These are phyloP conservation scores for Venturia carpophila DNA, from an alignment of 2,329 filamentous ascomycete genomes.

Conservation along the genomic window DNA sequence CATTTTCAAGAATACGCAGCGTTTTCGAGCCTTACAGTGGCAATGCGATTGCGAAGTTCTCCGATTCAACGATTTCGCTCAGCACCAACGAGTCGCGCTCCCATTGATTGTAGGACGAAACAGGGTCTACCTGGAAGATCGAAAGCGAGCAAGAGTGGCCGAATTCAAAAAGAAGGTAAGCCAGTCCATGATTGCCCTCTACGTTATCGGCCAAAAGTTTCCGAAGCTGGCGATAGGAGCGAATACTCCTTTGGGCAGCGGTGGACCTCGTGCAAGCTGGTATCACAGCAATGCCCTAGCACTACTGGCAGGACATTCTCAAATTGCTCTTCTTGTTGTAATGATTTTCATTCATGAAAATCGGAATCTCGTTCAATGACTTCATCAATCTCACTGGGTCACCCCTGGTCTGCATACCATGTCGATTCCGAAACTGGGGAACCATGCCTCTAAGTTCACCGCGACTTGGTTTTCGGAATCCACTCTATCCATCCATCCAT, in stretches of 20 bases:
- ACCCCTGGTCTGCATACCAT: neutral
- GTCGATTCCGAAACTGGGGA: neutral
- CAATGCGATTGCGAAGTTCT: conserved; percentile 10
- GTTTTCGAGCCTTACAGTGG: conserved; percentile 8
- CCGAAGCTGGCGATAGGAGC: neutral
- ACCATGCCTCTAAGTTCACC: neutral
- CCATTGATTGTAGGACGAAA: conserved; percentile 17
- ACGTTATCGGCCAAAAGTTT: neutral
- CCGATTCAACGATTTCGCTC: conserved; percentile 15
- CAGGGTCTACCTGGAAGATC: conserved; percentile 10
- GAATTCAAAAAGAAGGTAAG: conserved; percentile 15
- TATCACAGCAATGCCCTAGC: neutral
- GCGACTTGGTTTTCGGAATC: neutral
- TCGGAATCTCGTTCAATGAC: neutral
- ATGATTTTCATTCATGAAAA: neutral
- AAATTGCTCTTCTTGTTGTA: neutral
- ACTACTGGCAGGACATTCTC: neutral
- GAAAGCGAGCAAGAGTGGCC: conserved; percentile 12
- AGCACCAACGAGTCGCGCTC: conserved; percentile 17
- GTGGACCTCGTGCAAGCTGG: neutral
- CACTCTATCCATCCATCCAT: neutral
- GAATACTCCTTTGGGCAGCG: neutral
- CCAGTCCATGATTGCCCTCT: neutral
- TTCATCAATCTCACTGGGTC: neutral
- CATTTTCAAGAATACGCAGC: neutral